Conservation (phyloP, 139 green algal genomes). For the Mychonastes homosphaera region DNA sequence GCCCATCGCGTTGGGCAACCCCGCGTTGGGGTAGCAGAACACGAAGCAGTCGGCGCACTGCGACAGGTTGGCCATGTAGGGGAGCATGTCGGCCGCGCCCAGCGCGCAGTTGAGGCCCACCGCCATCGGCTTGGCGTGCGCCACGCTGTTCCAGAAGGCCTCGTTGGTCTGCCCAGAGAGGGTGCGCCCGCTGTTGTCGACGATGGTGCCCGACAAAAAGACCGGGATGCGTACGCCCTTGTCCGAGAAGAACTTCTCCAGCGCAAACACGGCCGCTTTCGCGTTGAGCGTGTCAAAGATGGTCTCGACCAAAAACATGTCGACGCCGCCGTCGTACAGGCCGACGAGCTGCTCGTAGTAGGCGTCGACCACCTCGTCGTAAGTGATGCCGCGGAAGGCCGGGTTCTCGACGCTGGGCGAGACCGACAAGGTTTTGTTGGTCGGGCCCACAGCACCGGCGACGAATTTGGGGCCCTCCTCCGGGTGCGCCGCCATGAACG, state of each 20-base stretch:
- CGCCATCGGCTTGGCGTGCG: constrained; percentile 82
- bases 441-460: constrained; percentile 88
- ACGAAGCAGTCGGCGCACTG: constrained; percentile 85
- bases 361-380: constrained; percentile 84
- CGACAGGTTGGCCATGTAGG: constrained; percentile 87
- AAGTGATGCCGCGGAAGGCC: constrained; percentile 84
- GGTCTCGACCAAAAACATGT: constrained; percentile 96
- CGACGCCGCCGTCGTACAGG: constrained; percentile 81
- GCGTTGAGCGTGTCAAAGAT: constrained; percentile 99
- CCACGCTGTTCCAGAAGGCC: constrained; percentile 94
- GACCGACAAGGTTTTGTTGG: constrained; percentile 93
- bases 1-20: constrained; percentile 96
- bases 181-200: constrained; percentile 89
- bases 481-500: constrained; percentile 72
- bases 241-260: constrained; percentile 87
- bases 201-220: constrained; percentile 93
- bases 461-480: constrained; percentile 69
- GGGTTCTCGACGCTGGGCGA: constrained; percentile 95
- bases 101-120: constrained; percentile 96
- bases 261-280: constrained; percentile 87
- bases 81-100: constrained; percentile 87
- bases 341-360: constrained; percentile 87
- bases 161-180: constrained; percentile 96
- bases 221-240: constrained; percentile 73
- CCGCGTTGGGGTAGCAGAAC: constrained; percentile 96